A percentile compares a stretch with the other conserved stretches of the same genome.
Conservation (phyloP, 306 rosid genomes). For the Quercus suber region DNA sequence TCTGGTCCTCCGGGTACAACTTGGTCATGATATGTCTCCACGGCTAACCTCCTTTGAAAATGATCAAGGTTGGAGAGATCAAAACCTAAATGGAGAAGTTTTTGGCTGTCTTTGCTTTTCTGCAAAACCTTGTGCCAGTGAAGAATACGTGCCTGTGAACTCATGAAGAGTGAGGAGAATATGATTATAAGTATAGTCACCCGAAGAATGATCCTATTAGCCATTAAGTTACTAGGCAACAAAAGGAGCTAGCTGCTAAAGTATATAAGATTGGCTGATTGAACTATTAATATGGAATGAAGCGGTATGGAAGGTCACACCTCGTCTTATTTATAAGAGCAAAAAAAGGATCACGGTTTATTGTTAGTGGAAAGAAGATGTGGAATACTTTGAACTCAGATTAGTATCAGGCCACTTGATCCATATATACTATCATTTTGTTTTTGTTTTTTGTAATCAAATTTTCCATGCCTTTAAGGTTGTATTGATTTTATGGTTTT, state of each 20-base stretch:
- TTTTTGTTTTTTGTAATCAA: background rate
- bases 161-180: slow-evolving; percentile 11
- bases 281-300: too few relatives aligned
- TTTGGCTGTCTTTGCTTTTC: slow-evolving; percentile 17
- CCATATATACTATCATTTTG: background rate
- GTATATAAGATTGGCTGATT: background rate
- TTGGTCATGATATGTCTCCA: slow-evolving; percentile 20
- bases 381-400: background rate
- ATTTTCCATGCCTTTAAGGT: background rate
- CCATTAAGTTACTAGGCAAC: slow-evolving; percentile 21
- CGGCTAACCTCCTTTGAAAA: background rate
- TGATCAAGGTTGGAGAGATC: slow-evolving; percentile 18
- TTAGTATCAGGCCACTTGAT: background rate
- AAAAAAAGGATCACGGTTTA: background rate
- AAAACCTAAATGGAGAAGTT: slow-evolving; percentile 35
- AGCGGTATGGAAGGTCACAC: slow-evolving; percentile 5
- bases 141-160: slow-evolving; percentile 37
- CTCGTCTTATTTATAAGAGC: slow-evolving; percentile 23
- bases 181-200: slow-evolving; percentile 21
- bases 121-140: slow-evolving; percentile 20
- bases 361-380: background rate
- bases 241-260: background rate
- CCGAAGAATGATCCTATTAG: background rate
- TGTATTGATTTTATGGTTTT: background rate
- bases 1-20: slow-evolving; percentile 54